phyloP scores from a whole-genome alignment of 495 filamentous ascomycete genomes.

The Daldinia grandis region DNA sequence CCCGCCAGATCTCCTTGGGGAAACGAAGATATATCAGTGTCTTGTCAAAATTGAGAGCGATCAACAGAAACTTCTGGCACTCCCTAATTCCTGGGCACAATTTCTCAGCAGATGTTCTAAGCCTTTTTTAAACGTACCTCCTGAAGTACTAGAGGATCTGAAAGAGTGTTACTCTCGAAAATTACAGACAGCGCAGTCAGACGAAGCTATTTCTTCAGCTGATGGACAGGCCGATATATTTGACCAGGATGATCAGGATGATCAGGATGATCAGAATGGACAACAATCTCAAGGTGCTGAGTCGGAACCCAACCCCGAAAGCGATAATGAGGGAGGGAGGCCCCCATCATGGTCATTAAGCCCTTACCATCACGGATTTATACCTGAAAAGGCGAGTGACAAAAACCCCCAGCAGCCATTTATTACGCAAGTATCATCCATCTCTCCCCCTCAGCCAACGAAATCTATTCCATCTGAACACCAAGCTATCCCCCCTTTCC shows the following conservation, averaged over 20 bases:
- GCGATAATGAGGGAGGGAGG: neutral
- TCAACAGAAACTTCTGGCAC: constrained; percentile 67
- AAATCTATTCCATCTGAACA: constrained; percentile 2
- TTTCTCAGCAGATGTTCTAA: constrained; percentile 9
- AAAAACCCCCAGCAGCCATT: constrained; percentile 44
- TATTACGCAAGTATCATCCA: constrained; percentile 34
- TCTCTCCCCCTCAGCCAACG: constrained; percentile 34
- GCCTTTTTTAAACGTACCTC: constrained; percentile 50
- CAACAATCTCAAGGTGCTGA: neutral
- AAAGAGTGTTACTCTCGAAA: constrained; percentile 37
- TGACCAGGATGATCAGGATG: constrained; percentile 6
- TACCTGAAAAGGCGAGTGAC: constrained; percentile 36
- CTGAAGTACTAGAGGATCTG: constrained; percentile 48
- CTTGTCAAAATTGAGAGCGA: constrained; percentile 65
- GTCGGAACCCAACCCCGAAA: neutral
- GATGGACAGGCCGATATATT: neutral
- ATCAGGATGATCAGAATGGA: constrained; percentile 5
- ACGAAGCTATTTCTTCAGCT: constrained; percentile 38
- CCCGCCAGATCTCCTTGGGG: constrained; percentile 27
- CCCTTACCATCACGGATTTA: constrained; percentile 3
- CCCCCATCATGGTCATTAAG: constrained; percentile 16
- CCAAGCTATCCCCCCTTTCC: constrained; percentile 25
- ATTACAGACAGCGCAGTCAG: constrained; percentile 12
- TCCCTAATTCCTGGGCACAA: constrained; percentile 53
- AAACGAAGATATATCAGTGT: constrained; percentile 25